Conservation (phyloP, 495 filamentous ascomycete genomes). For the Neurospora pannonica region DNA sequence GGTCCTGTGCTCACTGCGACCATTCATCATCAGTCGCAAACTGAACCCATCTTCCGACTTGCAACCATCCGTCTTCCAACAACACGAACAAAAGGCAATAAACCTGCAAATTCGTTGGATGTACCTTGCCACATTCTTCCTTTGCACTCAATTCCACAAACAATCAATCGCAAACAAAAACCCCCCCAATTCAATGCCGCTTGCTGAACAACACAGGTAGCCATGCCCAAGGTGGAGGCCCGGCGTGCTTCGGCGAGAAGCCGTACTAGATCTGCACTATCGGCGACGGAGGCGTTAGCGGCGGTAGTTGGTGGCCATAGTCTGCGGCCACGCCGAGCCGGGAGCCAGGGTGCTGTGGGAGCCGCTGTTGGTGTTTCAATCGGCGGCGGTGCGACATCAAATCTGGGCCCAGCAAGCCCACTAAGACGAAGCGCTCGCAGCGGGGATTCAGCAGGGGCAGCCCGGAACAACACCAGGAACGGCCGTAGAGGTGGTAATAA, state of each 20-base stretch:
- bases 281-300: not conserved
- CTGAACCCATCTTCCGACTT: not conserved
- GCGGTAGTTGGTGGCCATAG: not conserved
- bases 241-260: not conserved
- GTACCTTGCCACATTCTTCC: not conserved
- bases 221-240: not conserved
- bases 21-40: not conserved
- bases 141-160: not conserved
- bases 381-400: not conserved
- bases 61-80: not conserved
- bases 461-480: not conserved
- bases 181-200: not conserved
- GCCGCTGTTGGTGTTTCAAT: not conserved
- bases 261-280: not conserved
- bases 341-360: not conserved
- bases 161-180: not conserved
- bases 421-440: not conserved
- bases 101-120: not conserved
- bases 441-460: not conserved
- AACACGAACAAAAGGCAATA: not conserved
- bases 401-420: not conserved
- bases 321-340: not conserved
- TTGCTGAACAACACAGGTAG: not conserved
- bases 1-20: not conserved
- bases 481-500: not conserved